phyloP scores from a whole-genome alignment of 495 filamentous ascomycete genomes.

The Pyrenula massariospora region DNA sequence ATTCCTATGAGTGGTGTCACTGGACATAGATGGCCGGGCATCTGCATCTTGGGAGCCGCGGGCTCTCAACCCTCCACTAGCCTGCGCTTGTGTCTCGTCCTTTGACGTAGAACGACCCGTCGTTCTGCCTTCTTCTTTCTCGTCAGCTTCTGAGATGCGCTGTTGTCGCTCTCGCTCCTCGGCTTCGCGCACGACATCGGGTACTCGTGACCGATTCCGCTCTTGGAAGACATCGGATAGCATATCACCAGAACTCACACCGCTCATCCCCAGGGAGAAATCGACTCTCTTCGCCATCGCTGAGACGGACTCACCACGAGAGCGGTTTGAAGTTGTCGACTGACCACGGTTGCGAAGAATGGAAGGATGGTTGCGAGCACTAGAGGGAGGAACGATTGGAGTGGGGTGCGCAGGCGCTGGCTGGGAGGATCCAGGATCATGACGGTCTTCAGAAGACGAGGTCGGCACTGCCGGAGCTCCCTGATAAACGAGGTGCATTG shows the following conservation, averaged over 20 bases:
- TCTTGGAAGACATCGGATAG: constrained; percentile 56
- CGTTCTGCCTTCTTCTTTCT: constrained; percentile 10
- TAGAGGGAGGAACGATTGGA: not conserved
- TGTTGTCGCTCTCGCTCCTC: constrained; percentile 14
- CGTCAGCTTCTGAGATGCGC: constrained; percentile 32
- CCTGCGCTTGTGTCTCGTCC: not conserved
- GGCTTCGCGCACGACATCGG: constrained; percentile 26
- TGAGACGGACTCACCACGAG: constrained; percentile 41
- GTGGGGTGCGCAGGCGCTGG: not conserved
- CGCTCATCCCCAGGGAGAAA: constrained; percentile 61
- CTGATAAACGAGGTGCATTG: constrained; percentile 35
- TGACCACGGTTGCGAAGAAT: constrained; percentile 42
- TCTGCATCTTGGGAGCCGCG: constrained; percentile 5
- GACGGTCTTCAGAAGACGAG: not conserved
- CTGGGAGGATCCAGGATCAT: not conserved
- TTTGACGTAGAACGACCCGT: not conserved
- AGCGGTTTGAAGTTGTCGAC: constrained; percentile 27
- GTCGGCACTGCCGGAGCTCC: not conserved
- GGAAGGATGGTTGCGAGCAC: constrained; percentile 25
- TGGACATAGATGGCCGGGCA: not conserved
- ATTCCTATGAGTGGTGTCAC: constrained; percentile 16
- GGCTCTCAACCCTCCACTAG: not conserved
- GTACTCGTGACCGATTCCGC: constrained; percentile 19
- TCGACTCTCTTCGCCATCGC: constrained; percentile 55
- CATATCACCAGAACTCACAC: constrained; percentile 45